Evolutionary conservation across 163 green algal genomes (phyloP).

Genomic region (Chlorella variabilis): DNA sequence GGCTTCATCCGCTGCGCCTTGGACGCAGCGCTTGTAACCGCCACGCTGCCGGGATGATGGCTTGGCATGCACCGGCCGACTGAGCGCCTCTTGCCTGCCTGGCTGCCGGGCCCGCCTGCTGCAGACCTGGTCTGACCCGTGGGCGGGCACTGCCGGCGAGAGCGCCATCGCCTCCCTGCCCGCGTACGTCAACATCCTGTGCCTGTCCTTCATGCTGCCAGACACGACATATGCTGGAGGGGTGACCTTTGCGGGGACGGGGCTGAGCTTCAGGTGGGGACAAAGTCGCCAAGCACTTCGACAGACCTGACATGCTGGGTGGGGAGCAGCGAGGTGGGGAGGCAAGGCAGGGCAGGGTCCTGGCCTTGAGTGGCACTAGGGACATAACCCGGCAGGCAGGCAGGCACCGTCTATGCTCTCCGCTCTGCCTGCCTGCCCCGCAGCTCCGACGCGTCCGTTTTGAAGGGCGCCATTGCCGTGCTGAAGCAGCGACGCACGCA

Average conservation of each 20-base stretch:
- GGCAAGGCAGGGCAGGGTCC: no score
- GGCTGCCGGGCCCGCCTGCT: background rate
- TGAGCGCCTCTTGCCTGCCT: background rate
- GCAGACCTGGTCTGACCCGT: constrained; percentile 36
- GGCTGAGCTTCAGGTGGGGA: constrained; percentile 39
- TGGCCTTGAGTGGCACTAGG: no score
- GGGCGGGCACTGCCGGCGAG: background rate
- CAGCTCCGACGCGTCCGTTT: constrained; percentile 21
- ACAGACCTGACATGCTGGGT: no score
- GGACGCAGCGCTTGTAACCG: no score
- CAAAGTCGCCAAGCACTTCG: background rate
- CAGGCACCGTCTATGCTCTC: background rate
- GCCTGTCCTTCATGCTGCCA: constrained; percentile 42
- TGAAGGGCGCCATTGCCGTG: constrained; percentile 38
- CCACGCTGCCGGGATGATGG: no score
- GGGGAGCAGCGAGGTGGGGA: background rate
- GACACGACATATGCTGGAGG: constrained; percentile 37
- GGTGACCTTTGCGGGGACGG: constrained; percentile 41
- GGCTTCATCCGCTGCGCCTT: no score
- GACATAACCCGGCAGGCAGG: no score
- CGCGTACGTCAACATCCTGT: constrained; percentile 37
- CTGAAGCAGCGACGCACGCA: constrained; percentile 44
- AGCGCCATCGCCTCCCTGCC: constrained; percentile 33
- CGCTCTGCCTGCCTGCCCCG: no score
- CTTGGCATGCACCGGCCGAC: no score